Evolutionary conservation across 78 protist species (phyloP).

Genomic region (Chrysochromulina tobinii): DNA sequence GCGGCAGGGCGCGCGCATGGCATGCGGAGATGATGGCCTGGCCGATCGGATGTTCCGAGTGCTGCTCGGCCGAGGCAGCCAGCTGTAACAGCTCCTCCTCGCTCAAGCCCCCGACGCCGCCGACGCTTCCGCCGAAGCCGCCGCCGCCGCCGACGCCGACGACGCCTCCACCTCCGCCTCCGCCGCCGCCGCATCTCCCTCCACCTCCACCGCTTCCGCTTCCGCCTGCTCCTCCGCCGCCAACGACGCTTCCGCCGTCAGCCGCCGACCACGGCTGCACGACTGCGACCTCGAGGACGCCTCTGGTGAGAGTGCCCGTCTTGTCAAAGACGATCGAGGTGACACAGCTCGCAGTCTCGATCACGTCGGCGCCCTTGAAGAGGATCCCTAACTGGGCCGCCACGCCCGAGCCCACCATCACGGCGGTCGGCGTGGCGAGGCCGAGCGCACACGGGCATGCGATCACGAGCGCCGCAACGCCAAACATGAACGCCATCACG

Average conservation of each 20-base stretch:
- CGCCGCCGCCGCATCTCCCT: no score
- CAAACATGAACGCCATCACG: conserved; percentile 11
- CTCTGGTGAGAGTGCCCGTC: conserved; percentile 92
- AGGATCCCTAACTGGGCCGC: conserved; percentile 74
- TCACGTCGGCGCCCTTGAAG: conserved; percentile 77
- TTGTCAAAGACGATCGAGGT: conserved; percentile 77
- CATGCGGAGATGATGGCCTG: conserved; percentile 65
- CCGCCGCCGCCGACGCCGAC: conserved; percentile 3
- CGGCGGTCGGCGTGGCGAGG: conserved; percentile 92
- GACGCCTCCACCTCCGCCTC: no score
- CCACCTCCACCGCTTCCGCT: no score
- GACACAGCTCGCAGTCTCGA: conserved; percentile 58
- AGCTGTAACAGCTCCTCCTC: background rate
- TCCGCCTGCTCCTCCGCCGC: no score
- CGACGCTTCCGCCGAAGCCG: conserved; percentile 44
- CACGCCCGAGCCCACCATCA: conserved; percentile 91
- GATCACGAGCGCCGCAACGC: conserved; percentile 77
- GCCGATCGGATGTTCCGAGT: conserved; percentile 83
- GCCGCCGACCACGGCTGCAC: no score
- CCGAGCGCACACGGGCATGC: conserved; percentile 94
- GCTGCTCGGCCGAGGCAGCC: background rate
- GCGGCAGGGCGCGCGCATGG: background rate
- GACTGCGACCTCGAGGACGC: conserved; percentile 34
- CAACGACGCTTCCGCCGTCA: no score
- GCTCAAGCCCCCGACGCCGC: background rate